Base-by-base conservation (phyloP, 306 rosid genomes). In the Castanea crenata region DNA sequence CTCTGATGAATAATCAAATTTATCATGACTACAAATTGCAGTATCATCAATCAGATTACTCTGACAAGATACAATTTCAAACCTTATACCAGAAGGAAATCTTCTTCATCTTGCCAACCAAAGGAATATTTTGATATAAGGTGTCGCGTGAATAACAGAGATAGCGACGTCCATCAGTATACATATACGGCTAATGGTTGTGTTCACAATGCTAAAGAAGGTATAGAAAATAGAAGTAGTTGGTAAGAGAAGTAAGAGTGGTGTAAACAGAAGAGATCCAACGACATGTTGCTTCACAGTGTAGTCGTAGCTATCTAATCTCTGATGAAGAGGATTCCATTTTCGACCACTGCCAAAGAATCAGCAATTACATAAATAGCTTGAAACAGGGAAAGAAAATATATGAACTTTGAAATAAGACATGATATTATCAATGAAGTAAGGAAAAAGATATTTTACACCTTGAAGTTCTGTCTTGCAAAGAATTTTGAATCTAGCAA, bases 301-400 rank as follows among this genome's bases (percentile, higher is more conserved):
- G 90, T 95, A 95, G 83, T 92, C 94, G 84, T 92, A 92, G 85
- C 96, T 92, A 85, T 95, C 99, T 78, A 95, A 83, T 85, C 99
- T 91, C 89, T 87, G 87, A 20, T 97, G 95, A 74, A 92, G 99
- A 86, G 98, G 99, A 85, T 95, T 95, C 97, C 89, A 90, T 87
- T 95, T 95, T 73, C 86, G 92, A 74, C 96, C 98, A 88, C 99
- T 92, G 98, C 81, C 56, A 90, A 80, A 80, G 69, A 75, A 6
- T 77, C 76, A 81, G 63, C 73, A 79, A 78, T 59, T 56, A 55
- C 19, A 61, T 73, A 71, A 80, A 80, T 19, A 83, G 73, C 62
- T 25, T 77, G 31, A 79, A 71, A 61, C 61, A 85, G 62, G 64
- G 51, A 61, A 41, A 52, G 14, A 7, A 3, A 51, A 29, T 46